Evolutionary conservation across 1,139 yeast species (phyloP), one percentile per base, ranked within the genome.

Genomic region (Fermentozyma sake): DNA sequence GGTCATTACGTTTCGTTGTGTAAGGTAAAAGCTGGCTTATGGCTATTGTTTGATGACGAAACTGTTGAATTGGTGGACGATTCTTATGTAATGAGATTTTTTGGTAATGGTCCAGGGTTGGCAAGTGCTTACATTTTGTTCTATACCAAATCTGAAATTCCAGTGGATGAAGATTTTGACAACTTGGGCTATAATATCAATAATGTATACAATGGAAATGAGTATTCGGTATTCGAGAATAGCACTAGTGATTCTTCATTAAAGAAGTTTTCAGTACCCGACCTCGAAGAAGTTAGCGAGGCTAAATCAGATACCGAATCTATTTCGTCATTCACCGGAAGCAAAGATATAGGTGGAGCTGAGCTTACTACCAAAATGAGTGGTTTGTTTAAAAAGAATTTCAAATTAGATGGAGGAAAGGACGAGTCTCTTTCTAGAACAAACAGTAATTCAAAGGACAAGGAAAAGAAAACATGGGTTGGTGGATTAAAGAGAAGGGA

Each of bases 11-110:
- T 91, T 9, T 75, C 95, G 0, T 62, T 91, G 7, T 82, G 94
- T 39, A 87, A 87, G 50, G 80, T 89, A 9, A 79, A 74, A 32
- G 69, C 74, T 12, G 76, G 78, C 22, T 85, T 96, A 1, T 91
- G 98, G 98, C 60, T 91, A 17, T 58, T 91, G 34, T 91, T 85
- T 56, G 98, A 91, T 52, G 98, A 91, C 53, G 98, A 91, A 55
- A 79, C 93, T 12, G 96, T 89, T 5, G 97, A 89, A 47, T 64
- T 83, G 16, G 91, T 91, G 6, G 87, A 81, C 40, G 95, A 87
- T 37, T 67, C 73, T 24, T 86, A 81, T 42, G 96, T 91, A 4
- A 70, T 79, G 58, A 74, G 84, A 45, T 91, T 89, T 51, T 82
- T 85, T 45, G 98, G 98, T 13, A 89, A 86, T 49, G 79, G 84